Base-by-base conservation (phyloP, 768 basidiomycete genomes). In the Harrya chromipes region DNA sequence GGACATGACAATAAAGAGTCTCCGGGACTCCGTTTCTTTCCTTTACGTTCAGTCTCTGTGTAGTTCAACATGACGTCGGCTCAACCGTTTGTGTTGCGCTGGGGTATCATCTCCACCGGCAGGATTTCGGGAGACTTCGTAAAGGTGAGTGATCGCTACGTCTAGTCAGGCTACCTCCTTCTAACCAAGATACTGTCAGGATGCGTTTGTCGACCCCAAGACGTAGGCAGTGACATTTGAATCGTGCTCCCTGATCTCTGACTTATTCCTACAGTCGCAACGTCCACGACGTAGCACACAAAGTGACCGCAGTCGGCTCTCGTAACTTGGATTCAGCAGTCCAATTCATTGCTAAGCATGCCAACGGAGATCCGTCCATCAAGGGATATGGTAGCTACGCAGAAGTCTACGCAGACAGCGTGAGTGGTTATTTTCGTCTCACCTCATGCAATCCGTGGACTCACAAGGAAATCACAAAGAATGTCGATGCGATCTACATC, bases 41-140 rank as follows among this genome's bases (percentile, higher is more conserved):
- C 41, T 27, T 21, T 43, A 19, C 40, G 4, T 37, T 21, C 36
- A 27, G 16, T 34, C 27, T 44, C 36, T 40, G 38, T 43, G 5
- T n/a, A 33, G 36, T 11, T 50, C 10, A 8, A 23, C 33, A 59
- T 68, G 66, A 36, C 47, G 39, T 37, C 55, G 40, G n/a, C 49
- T 33, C 67, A 69, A 53, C 71, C 74, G 1, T 69, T 74, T 40
- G 71, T 71, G 16, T 66, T 91, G 46, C 81, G 81, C 47, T 93
- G 91, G 92, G 91, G 92, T 16, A 88, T 94, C 55, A 85, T 95
- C 53, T 88, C 90, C 12, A 91, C 90, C 2, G 90, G 89, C 26
- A 62, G 65, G 17, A 94, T 93, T 50, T 82, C 90, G 9, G 71
- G 71, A 26, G 66, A 64, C 11, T 94, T 93, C 63, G 78, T 82